A percentile compares a stretch with the other conserved stretches of the same genome.
Conservation (phyloP, 164 flowering plant species). For the Berberis thunbergii region DNA sequence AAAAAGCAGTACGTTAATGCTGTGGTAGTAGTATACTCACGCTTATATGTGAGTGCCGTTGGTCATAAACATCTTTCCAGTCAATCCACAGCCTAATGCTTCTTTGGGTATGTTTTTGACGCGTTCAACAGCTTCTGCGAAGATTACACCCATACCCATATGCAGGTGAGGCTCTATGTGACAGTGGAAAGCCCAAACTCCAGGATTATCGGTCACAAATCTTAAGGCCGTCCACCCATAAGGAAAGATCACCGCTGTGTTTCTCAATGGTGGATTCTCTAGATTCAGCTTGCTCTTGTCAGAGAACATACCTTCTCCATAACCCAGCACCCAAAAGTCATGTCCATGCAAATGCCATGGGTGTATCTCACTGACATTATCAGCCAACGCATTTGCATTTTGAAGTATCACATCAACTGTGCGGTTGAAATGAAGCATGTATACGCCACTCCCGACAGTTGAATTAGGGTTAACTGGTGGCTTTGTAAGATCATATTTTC, state of each 20-base stretch:
- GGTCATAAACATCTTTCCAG: too few species aligned
- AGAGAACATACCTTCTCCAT: slow-evolving; percentile 1
- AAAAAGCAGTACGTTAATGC: too few species aligned
- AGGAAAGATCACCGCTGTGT: background rate
- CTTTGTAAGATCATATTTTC: background rate
- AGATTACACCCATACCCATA: slow-evolving; percentile 2
- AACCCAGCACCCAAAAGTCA: slow-evolving; percentile 1
- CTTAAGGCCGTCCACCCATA: slow-evolving; percentile 2
- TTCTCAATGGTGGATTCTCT: background rate
- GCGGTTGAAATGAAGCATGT: background rate
- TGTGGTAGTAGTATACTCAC: too few species aligned
- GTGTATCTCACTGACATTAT: slow-evolving; percentile 1
- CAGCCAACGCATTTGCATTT: slow-evolving; percentile 1
- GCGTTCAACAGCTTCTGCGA: background rate
- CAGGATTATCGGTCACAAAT: slow-evolving; percentile 3
- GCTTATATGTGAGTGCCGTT: too few species aligned
- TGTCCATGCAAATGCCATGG: slow-evolving; percentile 5
- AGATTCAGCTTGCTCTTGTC: background rate
- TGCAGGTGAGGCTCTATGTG: slow-evolving; percentile 1
- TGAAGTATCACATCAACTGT: slow-evolving; percentile 1
- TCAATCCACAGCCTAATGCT: too few species aligned
- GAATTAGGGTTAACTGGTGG: background rate
- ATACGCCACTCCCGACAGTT: background rate
- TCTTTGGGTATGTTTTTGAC: too few species aligned
- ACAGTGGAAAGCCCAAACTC: slow-evolving; percentile 3